phyloP scores from a whole-genome alignment of 306 rosid genomes.

The Alnus glutinosa region DNA sequence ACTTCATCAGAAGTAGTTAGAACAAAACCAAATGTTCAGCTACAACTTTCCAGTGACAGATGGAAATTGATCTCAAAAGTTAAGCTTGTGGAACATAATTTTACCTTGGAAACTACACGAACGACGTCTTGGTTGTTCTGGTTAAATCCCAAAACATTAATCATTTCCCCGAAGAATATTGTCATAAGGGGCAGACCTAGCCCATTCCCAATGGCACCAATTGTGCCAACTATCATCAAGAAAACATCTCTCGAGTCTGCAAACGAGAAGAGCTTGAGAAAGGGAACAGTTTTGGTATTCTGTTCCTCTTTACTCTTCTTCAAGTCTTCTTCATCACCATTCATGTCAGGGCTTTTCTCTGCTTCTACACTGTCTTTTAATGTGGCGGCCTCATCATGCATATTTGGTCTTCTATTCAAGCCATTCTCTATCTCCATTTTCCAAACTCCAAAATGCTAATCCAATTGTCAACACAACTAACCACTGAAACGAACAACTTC shows the following conservation, averaged over 20 bases:
- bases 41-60: background rate
- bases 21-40: background rate
- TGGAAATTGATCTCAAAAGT: background rate
- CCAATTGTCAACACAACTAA: background rate
- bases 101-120: slow-evolving; percentile 41
- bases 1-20: background rate
- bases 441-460: background rate
- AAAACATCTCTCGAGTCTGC: slow-evolving; percentile 4
- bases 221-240: slow-evolving; percentile 40
- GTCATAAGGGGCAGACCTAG: slow-evolving; percentile 40
- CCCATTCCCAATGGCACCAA: slow-evolving; percentile 48
- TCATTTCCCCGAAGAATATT: slow-evolving; percentile 34
- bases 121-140: slow-evolving; percentile 13
- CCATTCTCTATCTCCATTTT: background rate
- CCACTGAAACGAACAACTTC: background rate
- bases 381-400: background rate
- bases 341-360: background rate
- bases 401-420: background rate
- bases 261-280: slow-evolving; percentile 14
- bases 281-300: background rate
- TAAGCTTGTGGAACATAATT: background rate
- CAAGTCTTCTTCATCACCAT: background rate
- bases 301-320: background rate
- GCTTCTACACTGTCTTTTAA: background rate
- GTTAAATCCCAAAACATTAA: slow-evolving; percentile 32